Conservation (phyloP, 2,329 filamentous ascomycete genomes). For the Lasiodiplodia citricola region DNA sequence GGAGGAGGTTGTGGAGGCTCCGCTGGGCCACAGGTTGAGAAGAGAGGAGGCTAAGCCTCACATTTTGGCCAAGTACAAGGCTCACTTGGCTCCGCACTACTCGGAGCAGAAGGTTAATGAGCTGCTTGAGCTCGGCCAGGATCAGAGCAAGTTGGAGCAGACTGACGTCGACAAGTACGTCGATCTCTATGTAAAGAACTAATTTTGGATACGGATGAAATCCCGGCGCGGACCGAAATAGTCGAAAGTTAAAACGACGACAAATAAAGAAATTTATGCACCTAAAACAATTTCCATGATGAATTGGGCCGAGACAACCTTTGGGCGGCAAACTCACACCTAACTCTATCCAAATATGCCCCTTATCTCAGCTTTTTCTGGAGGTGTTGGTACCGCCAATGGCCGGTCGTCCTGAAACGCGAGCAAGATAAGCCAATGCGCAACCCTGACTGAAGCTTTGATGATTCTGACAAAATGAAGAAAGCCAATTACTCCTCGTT, state of each 20-base stretch:
- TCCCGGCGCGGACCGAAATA: neutral
- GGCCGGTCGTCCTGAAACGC: no score
- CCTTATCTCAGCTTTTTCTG: neutral
- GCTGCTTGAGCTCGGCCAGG: constrained; percentile 78
- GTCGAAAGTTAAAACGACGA: no score
- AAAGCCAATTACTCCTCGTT: no score
- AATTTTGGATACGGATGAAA: constrained; percentile 24
- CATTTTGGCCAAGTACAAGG: constrained; percentile 94
- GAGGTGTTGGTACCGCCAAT: no score
- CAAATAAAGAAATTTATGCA: neutral
- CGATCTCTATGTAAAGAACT: constrained; percentile 74
- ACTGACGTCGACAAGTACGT: constrained; percentile 93
- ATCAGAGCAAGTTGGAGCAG: constrained; percentile 75
- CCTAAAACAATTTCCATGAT: neutral
- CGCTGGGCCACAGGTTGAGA: constrained; percentile 87
- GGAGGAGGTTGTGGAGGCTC: constrained; percentile 91
- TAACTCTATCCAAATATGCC: neutral
- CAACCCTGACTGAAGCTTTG: no score
- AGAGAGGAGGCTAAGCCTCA: constrained; percentile 97
- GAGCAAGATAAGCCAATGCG: no score
- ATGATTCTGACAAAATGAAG: no score
- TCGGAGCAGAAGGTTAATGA: constrained; percentile 76
- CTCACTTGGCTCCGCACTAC: constrained; percentile 86
- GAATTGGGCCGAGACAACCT: neutral
- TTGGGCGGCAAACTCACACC: neutral